Conservation (phyloP, 805 yeast species). For the Kodamaea jinghongensis region DNA sequence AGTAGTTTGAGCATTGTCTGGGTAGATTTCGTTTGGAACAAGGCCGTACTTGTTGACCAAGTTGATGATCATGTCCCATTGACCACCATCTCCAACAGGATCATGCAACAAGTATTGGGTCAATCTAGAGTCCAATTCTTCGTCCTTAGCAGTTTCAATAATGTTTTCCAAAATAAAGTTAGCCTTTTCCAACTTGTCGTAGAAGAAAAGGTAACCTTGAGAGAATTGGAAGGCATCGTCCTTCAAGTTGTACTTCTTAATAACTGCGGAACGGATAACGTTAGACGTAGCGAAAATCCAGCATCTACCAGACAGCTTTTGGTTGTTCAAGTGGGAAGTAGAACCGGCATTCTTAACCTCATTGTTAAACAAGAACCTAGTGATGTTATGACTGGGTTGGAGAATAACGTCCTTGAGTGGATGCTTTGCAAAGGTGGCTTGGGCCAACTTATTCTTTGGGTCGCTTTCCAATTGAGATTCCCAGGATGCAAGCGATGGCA, state of each 20-base stretch:
- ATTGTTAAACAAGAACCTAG: conserved; percentile 32
- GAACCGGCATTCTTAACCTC: conserved; percentile 37
- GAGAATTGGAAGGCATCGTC: conserved; percentile 63
- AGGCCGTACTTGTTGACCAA: conserved; percentile 76
- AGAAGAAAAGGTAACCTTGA: conserved; percentile 76
- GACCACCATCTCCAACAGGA: conserved; percentile 85
- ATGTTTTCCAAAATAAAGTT: conserved; percentile 78
- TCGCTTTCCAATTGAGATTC: conserved; percentile 42
- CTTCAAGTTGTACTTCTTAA: conserved; percentile 55
- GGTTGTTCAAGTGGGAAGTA: conserved; percentile 47
- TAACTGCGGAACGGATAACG: conserved; percentile 61
- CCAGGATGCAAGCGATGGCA: conserved; percentile 32
- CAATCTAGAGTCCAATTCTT: conserved; percentile 66
- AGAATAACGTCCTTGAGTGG: conserved; percentile 31
- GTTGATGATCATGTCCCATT: conserved; percentile 79
- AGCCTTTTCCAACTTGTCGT: conserved; percentile 83
- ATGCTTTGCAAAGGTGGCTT: conserved; percentile 52
- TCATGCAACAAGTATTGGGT: conserved; percentile 61
- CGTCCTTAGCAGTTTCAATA: conserved; percentile 57
- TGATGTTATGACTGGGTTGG: neutral
- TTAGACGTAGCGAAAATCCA: conserved; percentile 88
- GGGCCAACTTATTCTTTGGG: conserved; percentile 51
- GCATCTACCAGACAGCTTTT: conserved; percentile 76
- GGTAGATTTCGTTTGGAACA: conserved; percentile 71
- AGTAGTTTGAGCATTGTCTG: conserved; percentile 62